Evolutionary conservation across 768 basidiomycete genomes (phyloP), one percentile per base, ranked within the genome.

Genomic region (Tephrocybe sp.): DNA sequence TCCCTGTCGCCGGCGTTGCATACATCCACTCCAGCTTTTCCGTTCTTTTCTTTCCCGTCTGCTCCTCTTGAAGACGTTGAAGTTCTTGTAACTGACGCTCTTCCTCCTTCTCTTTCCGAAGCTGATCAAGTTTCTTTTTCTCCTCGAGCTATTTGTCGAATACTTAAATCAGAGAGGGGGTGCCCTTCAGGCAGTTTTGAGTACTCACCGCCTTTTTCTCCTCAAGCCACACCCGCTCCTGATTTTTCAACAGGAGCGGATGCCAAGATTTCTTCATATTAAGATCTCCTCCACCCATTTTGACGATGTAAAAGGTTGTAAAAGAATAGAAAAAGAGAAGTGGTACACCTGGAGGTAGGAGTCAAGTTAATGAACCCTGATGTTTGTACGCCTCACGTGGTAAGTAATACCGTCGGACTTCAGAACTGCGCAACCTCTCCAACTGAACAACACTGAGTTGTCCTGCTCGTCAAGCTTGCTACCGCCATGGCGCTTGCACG

Each of bases 231-330:
- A 98, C 97, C 82, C 90, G 84, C 84, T 96, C 92, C 86, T 98
- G 96, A 73, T 96, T 96, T 68, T 92, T 93, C 70, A 97, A 71
- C 71, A 96, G 89, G 79, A 94, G 85, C 80, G 95, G 95, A 68
- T 98, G 95, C 95, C 95, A 98, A 57, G 92, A 94, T 81, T 97
- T 96, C 73, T 91, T 97, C 95, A 98, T 98, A 65, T 98, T 98
- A 67, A 98, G 78, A 70, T 98, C 95, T 54, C 90, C 95, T 52
- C 95, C 94, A 83, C 95, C 95, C 95, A 98, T 98, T 62, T 87
- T 97, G 78, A 61, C 60, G 63, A 49, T 54, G 45, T 64, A 62
- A 50, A 38, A 49, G 22, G 20, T 47, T 35, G 30, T 5, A 36
- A 19, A n/a, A 6, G 51, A 36, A 22, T 12, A 33, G 52, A 40